A percentile compares a stretch with the other conserved stretches of the same genome.
Conservation (phyloP, 2,329 filamentous ascomycete genomes). For the Alternaria sp. region DNA sequence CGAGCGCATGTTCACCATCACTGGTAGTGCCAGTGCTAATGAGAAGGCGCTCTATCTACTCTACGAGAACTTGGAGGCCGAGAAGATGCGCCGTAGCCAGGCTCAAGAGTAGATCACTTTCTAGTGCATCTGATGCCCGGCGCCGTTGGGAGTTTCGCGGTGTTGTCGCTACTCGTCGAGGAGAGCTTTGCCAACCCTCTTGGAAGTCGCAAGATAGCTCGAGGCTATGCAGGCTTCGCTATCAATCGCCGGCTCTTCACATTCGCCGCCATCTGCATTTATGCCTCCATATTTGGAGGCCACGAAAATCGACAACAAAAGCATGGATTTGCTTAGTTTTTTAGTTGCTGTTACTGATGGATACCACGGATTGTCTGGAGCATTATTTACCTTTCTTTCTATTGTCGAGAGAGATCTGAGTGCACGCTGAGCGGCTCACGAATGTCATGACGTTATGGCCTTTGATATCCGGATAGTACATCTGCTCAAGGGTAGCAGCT, state of each 20-base stretch:
- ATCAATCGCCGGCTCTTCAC: slow-evolving; percentile 6
- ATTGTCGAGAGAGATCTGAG: slow-evolving; percentile 40
- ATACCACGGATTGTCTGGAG: slow-evolving; percentile 44
- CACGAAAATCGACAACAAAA: slow-evolving; percentile 37
- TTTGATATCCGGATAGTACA: slow-evolving; percentile 51
- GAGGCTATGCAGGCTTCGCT: slow-evolving; percentile 12
- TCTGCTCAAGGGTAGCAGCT: slow-evolving; percentile 42
- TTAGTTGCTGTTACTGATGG: slow-evolving; percentile 44
- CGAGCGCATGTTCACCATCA: slow-evolving; percentile 99
- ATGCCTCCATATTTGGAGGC: slow-evolving; percentile 9
- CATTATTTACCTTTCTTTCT: slow-evolving; percentile 43
- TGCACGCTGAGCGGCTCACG: slow-evolving; percentile 54
- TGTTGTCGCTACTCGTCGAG: slow-evolving; percentile 1
- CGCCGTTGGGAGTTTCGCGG: slow-evolving; percentile 3
- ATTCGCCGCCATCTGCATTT: slow-evolving; percentile 13
- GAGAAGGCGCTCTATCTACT: slow-evolving; percentile 95
- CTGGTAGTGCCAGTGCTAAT: slow-evolving; percentile 91
- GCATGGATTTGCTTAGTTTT: slow-evolving; percentile 44
- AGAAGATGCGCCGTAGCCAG: slow-evolving; percentile 96
- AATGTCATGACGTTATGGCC: slow-evolving; percentile 55
- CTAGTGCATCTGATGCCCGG: slow-evolving; percentile 11
- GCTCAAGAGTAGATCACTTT: slow-evolving; percentile 59
- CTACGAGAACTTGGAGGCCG: slow-evolving; percentile 98
- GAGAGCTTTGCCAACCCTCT: neutral
- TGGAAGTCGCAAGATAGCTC: slow-evolving; percentile 4